Conservation (phyloP, 2,329 filamentous ascomycete species). For the Sarocladium oryzae region DNA sequence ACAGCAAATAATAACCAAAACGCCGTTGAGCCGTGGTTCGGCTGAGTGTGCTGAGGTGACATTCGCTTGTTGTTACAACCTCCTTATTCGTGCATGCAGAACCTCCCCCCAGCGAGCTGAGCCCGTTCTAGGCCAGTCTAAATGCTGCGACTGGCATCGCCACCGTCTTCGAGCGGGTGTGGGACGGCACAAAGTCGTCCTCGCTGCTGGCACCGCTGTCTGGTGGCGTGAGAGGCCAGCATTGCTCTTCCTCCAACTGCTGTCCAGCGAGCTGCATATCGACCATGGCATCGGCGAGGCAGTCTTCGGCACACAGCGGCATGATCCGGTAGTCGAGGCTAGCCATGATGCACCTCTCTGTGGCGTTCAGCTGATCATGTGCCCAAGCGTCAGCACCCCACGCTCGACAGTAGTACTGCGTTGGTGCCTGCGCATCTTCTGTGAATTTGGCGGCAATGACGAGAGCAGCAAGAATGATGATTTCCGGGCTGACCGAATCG, state of each 20-base stretch:
- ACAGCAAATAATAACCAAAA: too few relatives aligned
- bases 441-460: slow-evolving; percentile 61
- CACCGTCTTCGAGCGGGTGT: slow-evolving; percentile 30
- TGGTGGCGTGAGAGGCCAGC: slow-evolving; percentile 23
- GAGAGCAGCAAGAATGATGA: slow-evolving; percentile 57
- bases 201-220: slow-evolving; percentile 23
- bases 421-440: slow-evolving; percentile 47
- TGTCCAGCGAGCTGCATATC: slow-evolving; percentile 56
- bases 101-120: not conserved
- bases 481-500: slow-evolving; percentile 54
- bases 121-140: not conserved
- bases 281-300: slow-evolving; percentile 52
- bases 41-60: not conserved
- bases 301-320: slow-evolving; percentile 49
- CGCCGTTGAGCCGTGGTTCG: not conserved
- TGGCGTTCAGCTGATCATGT: slow-evolving; percentile 55
- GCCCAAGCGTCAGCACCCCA: slow-evolving; percentile 55
- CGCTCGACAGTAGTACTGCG: slow-evolving; percentile 43
- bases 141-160: not conserved
- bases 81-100: not conserved
- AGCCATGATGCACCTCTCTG: slow-evolving; percentile 58
- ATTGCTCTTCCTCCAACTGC: slow-evolving; percentile 22
- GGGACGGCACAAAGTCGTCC: slow-evolving; percentile 23
- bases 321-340: slow-evolving; percentile 57
- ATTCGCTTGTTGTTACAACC: not conserved